These are phyloP conservation scores for Hawksworthiomyces lignivorus DNA, from an alignment of 2,329 filamentous ascomycete species.

Conservation along the genomic window DNA sequence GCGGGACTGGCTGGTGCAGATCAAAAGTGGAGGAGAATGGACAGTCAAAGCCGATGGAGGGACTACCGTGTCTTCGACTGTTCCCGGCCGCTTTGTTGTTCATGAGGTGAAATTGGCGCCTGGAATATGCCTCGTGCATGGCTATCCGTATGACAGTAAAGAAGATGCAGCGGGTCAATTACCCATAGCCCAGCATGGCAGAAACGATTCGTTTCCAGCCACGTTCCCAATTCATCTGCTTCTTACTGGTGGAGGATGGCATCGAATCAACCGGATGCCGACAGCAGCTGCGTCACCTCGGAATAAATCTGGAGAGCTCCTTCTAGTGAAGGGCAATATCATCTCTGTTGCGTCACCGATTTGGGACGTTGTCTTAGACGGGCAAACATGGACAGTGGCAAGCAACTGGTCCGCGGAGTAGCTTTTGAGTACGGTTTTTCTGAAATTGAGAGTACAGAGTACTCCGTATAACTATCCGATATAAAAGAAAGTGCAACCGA, in stretches of 20 bases:
- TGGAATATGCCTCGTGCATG: too few relatives aligned
- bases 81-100: background rate
- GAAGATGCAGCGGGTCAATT: too few relatives aligned
- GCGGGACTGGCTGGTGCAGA: slow-evolving; percentile 36
- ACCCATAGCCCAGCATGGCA: too few relatives aligned
- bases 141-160: too few relatives aligned
- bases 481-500: too few relatives aligned
- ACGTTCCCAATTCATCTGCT: too few relatives aligned
- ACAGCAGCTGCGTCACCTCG: slow-evolving; percentile 15
- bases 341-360: slow-evolving; percentile 22
- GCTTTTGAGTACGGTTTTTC: too few relatives aligned
- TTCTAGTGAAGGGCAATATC: slow-evolving; percentile 16
- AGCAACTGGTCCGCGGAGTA: slow-evolving; percentile 15
- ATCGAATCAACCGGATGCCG: slow-evolving; percentile 1
- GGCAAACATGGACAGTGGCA: slow-evolving; percentile 17
- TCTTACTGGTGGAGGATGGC: background rate
- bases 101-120: too few relatives aligned
- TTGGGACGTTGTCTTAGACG: slow-evolving; percentile 16
- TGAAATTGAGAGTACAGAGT: too few relatives aligned
- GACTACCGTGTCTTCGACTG: background rate
- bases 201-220: too few relatives aligned
- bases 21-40: slow-evolving; percentile 25
- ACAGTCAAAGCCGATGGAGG: background rate
- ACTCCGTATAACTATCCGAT: too few relatives aligned
- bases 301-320: background rate